Percentiles rank a stretch among this genome's conserved stretches.
Conservation (phyloP, 139 green algal species). For the Chlamydomonas schloesseri region DNA sequence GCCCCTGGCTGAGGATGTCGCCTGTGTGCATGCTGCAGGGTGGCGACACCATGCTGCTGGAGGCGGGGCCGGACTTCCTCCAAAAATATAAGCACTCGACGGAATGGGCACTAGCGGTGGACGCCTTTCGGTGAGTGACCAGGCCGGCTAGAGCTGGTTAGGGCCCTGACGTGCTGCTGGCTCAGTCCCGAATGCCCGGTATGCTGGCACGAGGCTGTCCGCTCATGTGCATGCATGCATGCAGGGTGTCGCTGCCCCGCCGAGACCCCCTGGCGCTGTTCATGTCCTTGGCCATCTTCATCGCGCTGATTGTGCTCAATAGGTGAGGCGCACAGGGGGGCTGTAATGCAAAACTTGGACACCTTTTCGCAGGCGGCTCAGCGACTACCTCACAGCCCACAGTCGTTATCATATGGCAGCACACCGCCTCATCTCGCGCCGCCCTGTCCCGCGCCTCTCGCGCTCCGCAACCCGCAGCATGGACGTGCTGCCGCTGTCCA, state of each 20-base stretch:
- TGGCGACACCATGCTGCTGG: slow-evolving; percentile 70
- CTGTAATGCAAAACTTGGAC: too few relatives aligned
- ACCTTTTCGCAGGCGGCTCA: too few relatives aligned
- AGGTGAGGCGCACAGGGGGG: too few relatives aligned
- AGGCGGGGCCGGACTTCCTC: slow-evolving; percentile 50
- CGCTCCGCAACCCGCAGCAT: not conserved
- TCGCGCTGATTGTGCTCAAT: slow-evolving; percentile 40
- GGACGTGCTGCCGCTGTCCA: slow-evolving; percentile 24
- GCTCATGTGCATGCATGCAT: not conserved
- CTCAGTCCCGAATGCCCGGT: too few relatives aligned
- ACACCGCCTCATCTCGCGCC: not conserved
- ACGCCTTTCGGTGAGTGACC: slow-evolving; percentile 45
- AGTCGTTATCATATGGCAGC: too few relatives aligned
- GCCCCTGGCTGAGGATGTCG: too few relatives aligned
- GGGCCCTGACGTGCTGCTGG: too few relatives aligned
- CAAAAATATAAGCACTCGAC: slow-evolving; percentile 25
- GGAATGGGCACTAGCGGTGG: slow-evolving; percentile 40
- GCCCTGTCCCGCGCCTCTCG: not conserved
- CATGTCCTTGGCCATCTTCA: slow-evolving; percentile 8
- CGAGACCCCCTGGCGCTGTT: slow-evolving; percentile 30
- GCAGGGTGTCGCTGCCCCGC: not conserved
- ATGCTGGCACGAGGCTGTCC: too few relatives aligned
- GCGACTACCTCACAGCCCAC: too few relatives aligned
- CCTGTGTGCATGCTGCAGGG: not conserved
- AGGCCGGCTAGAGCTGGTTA: too few relatives aligned